Percentiles rank a stretch among this genome's conserved stretches.
Conservation (phyloP, 352 stramenopile genomes). For the Phytophthora meadii region DNA sequence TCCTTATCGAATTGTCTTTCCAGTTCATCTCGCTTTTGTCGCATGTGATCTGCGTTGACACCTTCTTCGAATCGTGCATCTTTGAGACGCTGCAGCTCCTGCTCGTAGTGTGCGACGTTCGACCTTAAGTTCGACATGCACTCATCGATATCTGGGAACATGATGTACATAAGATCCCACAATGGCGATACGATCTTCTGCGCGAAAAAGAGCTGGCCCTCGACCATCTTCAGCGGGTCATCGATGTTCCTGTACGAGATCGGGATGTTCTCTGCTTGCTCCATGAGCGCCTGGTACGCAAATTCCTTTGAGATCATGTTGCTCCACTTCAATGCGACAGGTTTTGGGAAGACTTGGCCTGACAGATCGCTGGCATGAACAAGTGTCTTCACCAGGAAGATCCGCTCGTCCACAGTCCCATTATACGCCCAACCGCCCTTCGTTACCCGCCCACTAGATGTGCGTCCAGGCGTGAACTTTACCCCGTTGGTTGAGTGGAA, state of each 20-base stretch:
- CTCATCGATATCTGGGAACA: constrained; percentile 76
- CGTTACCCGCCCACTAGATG: constrained; percentile 36
- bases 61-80: constrained; percentile 32
- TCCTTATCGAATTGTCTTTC: constrained; percentile 31
- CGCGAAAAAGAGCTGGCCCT: constrained; percentile 87
- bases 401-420: constrained; percentile 74
- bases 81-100: constrained; percentile 76
- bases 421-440: constrained; percentile 67
- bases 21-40: constrained; percentile 32
- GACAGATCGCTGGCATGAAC: constrained; percentile 90
- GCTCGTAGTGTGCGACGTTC: constrained; percentile 87
- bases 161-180: constrained; percentile 77
- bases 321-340: constrained; percentile 91
- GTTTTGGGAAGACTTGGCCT: constrained; percentile 87
- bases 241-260: constrained; percentile 85
- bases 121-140: constrained; percentile 72
- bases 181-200: constrained; percentile 85
- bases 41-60: constrained; percentile 16
- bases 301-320: constrained; percentile 93
- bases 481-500: constrained; percentile 25
- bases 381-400: constrained; percentile 87
- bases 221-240: constrained; percentile 86
- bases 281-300: constrained; percentile 82
- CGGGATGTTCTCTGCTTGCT: constrained; percentile 81
- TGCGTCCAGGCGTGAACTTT: constrained; percentile 22